Percentiles rank a stretch among this genome's conserved stretches.
These are phyloP conservation scores for Eimeria falciformis DNA, from an alignment of 169 alveolate species.

Conservation along the genomic window DNA sequence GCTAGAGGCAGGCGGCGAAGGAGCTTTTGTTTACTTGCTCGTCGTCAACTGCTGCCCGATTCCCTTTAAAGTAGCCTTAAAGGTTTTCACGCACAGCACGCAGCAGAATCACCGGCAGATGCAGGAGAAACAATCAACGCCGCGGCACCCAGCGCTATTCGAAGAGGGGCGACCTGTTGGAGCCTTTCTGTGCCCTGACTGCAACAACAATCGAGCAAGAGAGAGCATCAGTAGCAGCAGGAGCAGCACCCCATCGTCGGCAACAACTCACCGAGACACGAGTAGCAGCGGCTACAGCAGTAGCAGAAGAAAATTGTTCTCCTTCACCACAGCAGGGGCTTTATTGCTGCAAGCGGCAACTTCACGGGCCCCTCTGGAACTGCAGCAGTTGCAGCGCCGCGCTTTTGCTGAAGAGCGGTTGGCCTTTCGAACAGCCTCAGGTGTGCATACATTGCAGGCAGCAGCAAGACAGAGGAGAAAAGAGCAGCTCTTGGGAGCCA, in stretches of 20 bases:
- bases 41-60: slow-evolving; percentile 35
- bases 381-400: slow-evolving; percentile 32
- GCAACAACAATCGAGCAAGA: neutral
- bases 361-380: slow-evolving; percentile 27
- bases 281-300: neutral
- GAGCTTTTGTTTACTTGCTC: slow-evolving; percentile 18
- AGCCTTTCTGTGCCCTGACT: slow-evolving; percentile 31
- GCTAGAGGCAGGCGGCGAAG: slow-evolving; percentile 19
- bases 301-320: neutral
- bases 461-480: slow-evolving; percentile 46
- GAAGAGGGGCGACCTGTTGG: slow-evolving; percentile 59
- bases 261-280: neutral
- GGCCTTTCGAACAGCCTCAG: slow-evolving; percentile 11
- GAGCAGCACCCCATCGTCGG: neutral
- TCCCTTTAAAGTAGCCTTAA: neutral
- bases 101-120: slow-evolving; percentile 31
- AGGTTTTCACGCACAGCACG: slow-evolving; percentile 33
- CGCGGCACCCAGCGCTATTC: slow-evolving; percentile 25
- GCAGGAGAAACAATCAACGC: neutral
- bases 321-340: slow-evolving; percentile 11
- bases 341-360: slow-evolving; percentile 48
- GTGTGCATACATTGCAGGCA: slow-evolving; percentile 41
- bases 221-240: slow-evolving; percentile 15
- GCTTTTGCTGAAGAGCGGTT: neutral
- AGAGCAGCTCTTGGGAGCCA: slow-evolving; percentile 15